A percentile compares a stretch with the other conserved stretches of the same genome.
These are phyloP conservation scores for Cucurbita ficifolia DNA, from an alignment of 306 rosid genomes.

Conservation along the genomic window DNA sequence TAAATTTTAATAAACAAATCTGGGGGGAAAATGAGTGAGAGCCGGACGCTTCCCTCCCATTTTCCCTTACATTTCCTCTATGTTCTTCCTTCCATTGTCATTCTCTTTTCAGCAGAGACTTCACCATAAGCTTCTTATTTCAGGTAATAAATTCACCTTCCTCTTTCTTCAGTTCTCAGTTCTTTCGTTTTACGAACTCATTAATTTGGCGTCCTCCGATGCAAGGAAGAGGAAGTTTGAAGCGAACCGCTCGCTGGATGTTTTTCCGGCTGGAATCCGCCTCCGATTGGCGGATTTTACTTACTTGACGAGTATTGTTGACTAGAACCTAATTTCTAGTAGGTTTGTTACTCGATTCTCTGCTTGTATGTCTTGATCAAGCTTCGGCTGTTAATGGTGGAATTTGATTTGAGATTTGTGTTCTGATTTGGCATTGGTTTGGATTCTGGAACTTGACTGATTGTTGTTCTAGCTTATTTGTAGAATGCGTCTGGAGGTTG, in stretches of 20 bases:
- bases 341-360: not conserved
- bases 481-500: not conserved
- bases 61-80: not conserved
- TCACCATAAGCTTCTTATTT: not conserved
- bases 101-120: not conserved
- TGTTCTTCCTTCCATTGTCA: not conserved
- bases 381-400: not conserved
- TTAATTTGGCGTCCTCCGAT: not conserved
- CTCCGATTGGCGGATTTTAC: not conserved
- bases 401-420: not conserved
- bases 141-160: not conserved
- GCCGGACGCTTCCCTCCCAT: slow-evolving; percentile 1
- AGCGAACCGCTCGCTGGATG: not conserved
- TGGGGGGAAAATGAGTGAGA: not conserved
- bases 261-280: not conserved
- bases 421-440: not conserved
- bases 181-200: not conserved
- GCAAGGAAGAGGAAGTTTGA: not conserved
- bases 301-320: not conserved
- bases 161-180: not conserved
- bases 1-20: not conserved
- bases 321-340: not conserved
- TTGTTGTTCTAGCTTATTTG: not conserved
- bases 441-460: not conserved
- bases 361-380: not conserved